A percentile compares a stretch with the other conserved stretches of the same genome.
Conservation (phyloP, 192 early-diverging fungal species). For the Coemansia sp. region DNA sequence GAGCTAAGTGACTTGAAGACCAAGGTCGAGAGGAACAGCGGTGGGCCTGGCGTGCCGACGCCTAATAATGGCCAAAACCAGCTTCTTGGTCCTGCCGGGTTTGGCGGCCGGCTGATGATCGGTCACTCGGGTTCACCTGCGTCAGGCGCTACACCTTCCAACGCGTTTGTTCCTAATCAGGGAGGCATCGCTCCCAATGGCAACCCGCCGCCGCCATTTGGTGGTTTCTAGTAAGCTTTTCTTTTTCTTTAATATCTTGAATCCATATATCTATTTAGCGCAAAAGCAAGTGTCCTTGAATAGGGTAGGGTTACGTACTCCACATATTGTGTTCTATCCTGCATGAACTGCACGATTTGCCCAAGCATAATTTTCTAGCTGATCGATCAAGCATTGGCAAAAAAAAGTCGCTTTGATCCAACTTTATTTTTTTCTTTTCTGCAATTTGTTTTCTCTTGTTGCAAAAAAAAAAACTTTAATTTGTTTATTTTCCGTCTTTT, state of each 20-base stretch:
- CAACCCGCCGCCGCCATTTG: constrained; percentile 30
- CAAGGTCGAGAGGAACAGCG: constrained; percentile 55
- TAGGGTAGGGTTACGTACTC: no score
- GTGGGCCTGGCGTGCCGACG: constrained; percentile 15
- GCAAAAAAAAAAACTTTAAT: not conserved
- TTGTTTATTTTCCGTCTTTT: not conserved
- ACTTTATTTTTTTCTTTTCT: not conserved
- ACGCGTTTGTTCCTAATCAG: constrained; percentile 24
- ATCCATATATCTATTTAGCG: not conserved
- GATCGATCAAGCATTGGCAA: not conserved
- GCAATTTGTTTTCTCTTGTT: not conserved
- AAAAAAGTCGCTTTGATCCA: not conserved
- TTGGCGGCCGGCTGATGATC: constrained; percentile 77
- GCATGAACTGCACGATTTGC: not conserved
- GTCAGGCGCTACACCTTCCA: constrained; percentile 12
- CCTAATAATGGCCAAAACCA: constrained; percentile 47
- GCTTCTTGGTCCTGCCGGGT: constrained; percentile 63
- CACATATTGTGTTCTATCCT: no score
- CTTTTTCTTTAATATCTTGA: not conserved
- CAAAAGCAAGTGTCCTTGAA: no score
- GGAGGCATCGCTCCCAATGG: constrained; percentile 22
- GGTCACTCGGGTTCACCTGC: constrained; percentile 34
- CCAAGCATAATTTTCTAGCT: not conserved
- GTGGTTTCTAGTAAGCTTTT: constrained; percentile 23
- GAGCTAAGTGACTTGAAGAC: constrained; percentile 60